Conservation (phyloP, 768 basidiomycete species). For the Panellus pusillus region DNA sequence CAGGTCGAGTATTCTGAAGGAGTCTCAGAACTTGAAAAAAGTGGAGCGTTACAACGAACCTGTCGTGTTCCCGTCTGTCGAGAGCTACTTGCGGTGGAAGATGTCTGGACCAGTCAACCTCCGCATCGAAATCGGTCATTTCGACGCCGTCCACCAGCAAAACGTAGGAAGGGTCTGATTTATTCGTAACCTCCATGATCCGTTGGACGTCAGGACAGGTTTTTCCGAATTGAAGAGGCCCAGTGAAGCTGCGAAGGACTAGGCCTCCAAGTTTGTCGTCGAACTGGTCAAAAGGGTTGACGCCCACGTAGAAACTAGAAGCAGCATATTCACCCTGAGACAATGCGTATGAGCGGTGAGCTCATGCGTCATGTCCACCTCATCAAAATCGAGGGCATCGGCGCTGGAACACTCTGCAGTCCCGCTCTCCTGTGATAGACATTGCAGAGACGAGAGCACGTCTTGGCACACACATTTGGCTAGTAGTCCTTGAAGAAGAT, state of each 20-base stretch:
- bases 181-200: neutral
- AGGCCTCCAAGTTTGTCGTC: conserved; percentile 14
- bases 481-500: conserved; percentile 6
- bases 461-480: conserved; percentile 18
- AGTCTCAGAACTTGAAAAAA: neutral
- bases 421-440: neutral
- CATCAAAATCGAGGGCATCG: conserved; percentile 10
- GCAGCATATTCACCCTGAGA: conserved; percentile 11
- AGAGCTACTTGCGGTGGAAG: conserved; percentile 8
- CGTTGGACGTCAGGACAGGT: neutral
- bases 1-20: conserved; percentile 34
- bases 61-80: conserved; percentile 21
- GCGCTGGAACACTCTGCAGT: conserved; percentile 1
- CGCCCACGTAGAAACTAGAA: too few relatives aligned
- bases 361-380: conserved; percentile 14
- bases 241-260: conserved; percentile 1
- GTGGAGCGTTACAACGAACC: conserved; percentile 1
- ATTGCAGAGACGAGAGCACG: conserved; percentile 6
- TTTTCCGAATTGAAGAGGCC: neutral
- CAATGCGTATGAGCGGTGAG: conserved; percentile 9
- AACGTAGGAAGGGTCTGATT: conserved; percentile 7
- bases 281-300: conserved; percentile 1
- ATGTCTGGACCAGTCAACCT: conserved; percentile 20
- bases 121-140: neutral
- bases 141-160: conserved; percentile 13